Evolutionary conservation across 2,329 filamentous ascomycete genomes (phyloP), one percentile per base, ranked within the genome.

Genomic region (Aspergillus quadricinctus): DNA sequence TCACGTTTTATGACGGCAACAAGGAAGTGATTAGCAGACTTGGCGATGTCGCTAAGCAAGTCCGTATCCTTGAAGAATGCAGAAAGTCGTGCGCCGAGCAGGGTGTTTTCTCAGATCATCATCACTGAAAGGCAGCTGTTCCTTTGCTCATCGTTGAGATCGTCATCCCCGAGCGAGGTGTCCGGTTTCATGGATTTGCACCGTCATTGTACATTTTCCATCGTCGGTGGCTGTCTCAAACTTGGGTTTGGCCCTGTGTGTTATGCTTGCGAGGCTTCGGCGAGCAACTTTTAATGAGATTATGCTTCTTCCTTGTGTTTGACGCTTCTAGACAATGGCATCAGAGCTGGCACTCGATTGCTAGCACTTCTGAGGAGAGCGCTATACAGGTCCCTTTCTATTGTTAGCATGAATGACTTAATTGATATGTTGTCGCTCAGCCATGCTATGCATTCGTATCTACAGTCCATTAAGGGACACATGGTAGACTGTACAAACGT

Each of bases 1-100:
- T 92, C 67, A 90, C 89, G 1, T 96, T 96, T 69, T 83, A 89
- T 19, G 85, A 91, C 63, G 89, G 91, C 5, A 96, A 94, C 72
- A 87, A 87, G 73, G 81, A 90, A 64, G 90, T 96, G 11, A 83
- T 96, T 65, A 81, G 88, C 17, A 81, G 85, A 48, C 78, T 96
- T 50, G 88, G 84, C 3, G 89, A 96, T 66, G 87, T 96, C 1
- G 87, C 88, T 27, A 86, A 86, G 66, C 91, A 95, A 75, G 88
- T 90, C 11, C 83, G 84, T 52, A 89, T 93, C 55, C 77, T 92
- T 63, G 83, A 86, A 46, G 89, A 91, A 72, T 93, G 90, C 67
- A 87, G 89, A 69, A 83, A 81, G 63, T 70, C 69, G 3, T 70
- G 68, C 46, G 65, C 66, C 1, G 56, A 69, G 23, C 62, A 68